phyloP scores from a whole-genome alignment of 768 basidiomycete species.

The Wakefieldia striispora region DNA sequence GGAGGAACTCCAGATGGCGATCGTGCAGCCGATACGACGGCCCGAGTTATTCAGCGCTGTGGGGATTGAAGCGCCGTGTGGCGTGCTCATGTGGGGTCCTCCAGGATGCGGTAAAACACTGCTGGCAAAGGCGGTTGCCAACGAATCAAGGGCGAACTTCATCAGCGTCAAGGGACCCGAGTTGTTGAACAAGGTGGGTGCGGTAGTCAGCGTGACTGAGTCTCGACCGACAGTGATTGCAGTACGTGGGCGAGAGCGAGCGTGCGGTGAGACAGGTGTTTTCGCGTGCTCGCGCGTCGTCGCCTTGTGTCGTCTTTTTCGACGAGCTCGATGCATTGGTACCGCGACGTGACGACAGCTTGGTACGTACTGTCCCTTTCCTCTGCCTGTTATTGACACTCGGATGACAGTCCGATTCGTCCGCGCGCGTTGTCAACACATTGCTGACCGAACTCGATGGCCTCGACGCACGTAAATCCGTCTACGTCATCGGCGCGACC shows the following conservation, averaged over 20 bases:
- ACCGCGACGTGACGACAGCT: slow-evolving; percentile 82
- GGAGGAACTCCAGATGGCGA: slow-evolving; percentile 95
- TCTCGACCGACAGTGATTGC: not conserved
- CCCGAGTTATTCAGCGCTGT: slow-evolving; percentile 88
- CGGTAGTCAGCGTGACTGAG: not conserved
- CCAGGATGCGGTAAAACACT: slow-evolving; percentile 98
- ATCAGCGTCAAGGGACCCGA: slow-evolving; percentile 99
- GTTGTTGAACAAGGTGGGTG: slow-evolving; percentile 85
- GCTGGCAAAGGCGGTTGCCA: slow-evolving; percentile 97
- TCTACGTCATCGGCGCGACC: slow-evolving; percentile 25
- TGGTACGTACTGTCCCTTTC: slow-evolving; percentile 50
- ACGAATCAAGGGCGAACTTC: slow-evolving; percentile 93
- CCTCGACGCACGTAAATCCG: slow-evolving; percentile 23
- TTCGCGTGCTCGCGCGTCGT: slow-evolving; percentile 86
- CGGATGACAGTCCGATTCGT: slow-evolving; percentile 70
- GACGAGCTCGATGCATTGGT: slow-evolving; percentile 94
- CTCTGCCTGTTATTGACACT: not conserved
- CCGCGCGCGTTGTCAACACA: slow-evolving; percentile 59
- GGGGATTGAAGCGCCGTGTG: slow-evolving; percentile 89
- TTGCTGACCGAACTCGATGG: no score
- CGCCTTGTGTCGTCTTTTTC: slow-evolving; percentile 94
- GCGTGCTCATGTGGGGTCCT: slow-evolving; percentile 97
- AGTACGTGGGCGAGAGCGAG: slow-evolving; percentile 99
- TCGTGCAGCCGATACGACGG: slow-evolving; percentile 89
- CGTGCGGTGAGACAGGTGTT: slow-evolving; percentile 94